A percentile compares a stretch with the other conserved stretches of the same genome.
Conservation (phyloP, 2,329 filamentous ascomycete genomes). For the Penicillium expansum region DNA sequence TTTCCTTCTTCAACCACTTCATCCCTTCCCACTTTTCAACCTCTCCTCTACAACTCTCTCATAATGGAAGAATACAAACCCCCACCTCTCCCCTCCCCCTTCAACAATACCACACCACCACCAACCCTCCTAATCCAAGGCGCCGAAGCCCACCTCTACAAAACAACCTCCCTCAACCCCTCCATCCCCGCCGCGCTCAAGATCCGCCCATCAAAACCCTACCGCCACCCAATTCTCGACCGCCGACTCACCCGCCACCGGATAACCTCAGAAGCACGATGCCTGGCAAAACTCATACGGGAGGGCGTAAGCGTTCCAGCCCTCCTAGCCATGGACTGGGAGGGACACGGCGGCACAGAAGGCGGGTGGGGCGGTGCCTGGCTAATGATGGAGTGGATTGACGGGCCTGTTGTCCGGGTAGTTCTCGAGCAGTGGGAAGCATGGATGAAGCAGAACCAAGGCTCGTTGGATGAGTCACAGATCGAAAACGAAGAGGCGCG, state of each 20-base stretch:
- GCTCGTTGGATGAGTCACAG: constrained; percentile 31
- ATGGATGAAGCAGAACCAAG: constrained; percentile 40
- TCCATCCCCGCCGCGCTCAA: constrained; percentile 75
- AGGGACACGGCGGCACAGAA: constrained; percentile 54
- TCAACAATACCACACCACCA: constrained; percentile 60
- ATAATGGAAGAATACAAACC: constrained; percentile 29
- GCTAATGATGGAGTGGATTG: constrained; percentile 82
- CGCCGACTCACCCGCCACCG: constrained; percentile 80
- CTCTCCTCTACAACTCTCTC: not conserved
- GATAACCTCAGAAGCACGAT: constrained; percentile 82
- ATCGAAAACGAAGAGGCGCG: constrained; percentile 46
- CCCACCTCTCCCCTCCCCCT: constrained; percentile 59
- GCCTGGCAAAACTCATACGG: constrained; percentile 72
- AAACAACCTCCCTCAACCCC: constrained; percentile 72
- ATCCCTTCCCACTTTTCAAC: not conserved
- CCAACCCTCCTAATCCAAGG: constrained; percentile 82
- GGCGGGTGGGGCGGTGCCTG: constrained; percentile 66
- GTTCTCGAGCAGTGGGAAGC: constrained; percentile 68
- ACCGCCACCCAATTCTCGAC: constrained; percentile 87
- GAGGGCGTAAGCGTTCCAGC: constrained; percentile 81
- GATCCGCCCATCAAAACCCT: constrained; percentile 85
- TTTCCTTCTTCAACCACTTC: constrained; percentile 1
- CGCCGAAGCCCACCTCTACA: constrained; percentile 92
- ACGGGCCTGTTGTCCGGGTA: constrained; percentile 67
- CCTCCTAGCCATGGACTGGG: constrained; percentile 68